Base-by-base conservation (phyloP, 2,329 filamentous ascomycete species). In the Trichophyton verrucosum region DNA sequence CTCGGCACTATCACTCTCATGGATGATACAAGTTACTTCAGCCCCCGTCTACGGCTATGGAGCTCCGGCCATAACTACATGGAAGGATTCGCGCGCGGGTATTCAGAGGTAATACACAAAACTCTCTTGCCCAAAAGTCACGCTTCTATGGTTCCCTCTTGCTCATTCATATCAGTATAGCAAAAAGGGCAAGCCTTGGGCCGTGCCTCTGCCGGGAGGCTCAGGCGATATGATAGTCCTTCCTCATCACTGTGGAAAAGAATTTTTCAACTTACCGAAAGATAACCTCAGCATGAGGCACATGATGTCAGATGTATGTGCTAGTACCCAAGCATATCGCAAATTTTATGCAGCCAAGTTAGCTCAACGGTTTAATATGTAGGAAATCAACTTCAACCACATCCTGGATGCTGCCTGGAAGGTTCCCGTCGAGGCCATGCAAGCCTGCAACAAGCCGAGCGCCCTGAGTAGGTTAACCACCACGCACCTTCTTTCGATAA, bases 1-100 rank as follows among this genome's bases (percentile, higher is more conserved):
- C 40, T 58, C n/a, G 33, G 56, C 2, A 8, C 8, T 4, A 58
- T 58, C 7, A 1, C 56, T 22, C 40, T 46, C 40, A 46, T 58
- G 56, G 56, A 58, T 9, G 56, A 58, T n/a, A 17, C 27, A 27
- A 58, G 56, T 30, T 42, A 58, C 56, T n/a, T 58, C 36, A 58
- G 56, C 6, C 56, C 56, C 7, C 8, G 13, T 3, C 15, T 58
- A 8, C 36, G 56, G 8, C 24, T 42, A n/a, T 17, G 56, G 38
- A 9, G 38, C 1, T 42, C 17, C 24, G 20, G 15, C 17, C 38
- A 22, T 24, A 24, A 58, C n/a, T 46, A 42, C 24, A 9, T n/a
- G 3, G 33, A 58, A 20, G 56, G 40, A 24, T 46, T 58, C 8
- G 22, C 7, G 3, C 33, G 40, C 1, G 56, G 36, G 17, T 58